Evolutionary conservation across 1,284 basidiomycete genomes (phyloP), one percentile per base, ranked within the genome.

Genomic region (Papiliotrema laurentii): DNA sequence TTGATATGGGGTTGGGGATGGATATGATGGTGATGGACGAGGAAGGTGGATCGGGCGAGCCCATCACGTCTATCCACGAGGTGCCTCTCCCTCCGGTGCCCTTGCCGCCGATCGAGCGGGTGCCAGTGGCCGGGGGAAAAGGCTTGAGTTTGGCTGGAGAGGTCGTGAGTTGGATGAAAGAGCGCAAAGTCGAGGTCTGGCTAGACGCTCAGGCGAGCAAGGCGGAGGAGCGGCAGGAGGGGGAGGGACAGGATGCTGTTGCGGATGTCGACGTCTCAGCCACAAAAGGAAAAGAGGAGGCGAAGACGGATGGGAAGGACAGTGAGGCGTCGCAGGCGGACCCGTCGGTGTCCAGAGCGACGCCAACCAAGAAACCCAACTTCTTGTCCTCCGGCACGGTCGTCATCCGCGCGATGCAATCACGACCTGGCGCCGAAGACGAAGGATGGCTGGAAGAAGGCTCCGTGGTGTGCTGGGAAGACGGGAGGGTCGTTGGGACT

Each of bases 371-470:
- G 26, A 34, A 22, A 39, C 64, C 65, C 9, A 55, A 50, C 35
- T 68, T 72, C 55, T 54, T 61, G 10, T 74, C 74, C 5, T 59
- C 72, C 9, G 75, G 71, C 6, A 76, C 75, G 3, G 59, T 76
- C 19, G 71, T 77, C 26, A 52, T 77, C 18, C 66, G 66, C 16
- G 76, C 75, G 1, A 61, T 66, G 56, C 63, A 63, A 35, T 57
- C 47, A 25, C 45, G 51, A 26, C 63, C 62, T 30, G 61, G 58
- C 14, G 54, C 58, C 37, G 58, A 58, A 2, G 65, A 69, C 48
- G 73, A 71, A 39, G 71, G 74, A 19, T 75, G 75, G 62, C 56
- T 78, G 18, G 78, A 79, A 49, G 77, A 77, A 26, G 79, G 77
- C 2, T 77, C 74, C 50, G 59, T 79, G 37, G 66, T 80, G 10